Evolutionary conservation across 2,329 filamentous ascomycete genomes (phyloP).

Genomic region (Venturia oleaginea): DNA sequence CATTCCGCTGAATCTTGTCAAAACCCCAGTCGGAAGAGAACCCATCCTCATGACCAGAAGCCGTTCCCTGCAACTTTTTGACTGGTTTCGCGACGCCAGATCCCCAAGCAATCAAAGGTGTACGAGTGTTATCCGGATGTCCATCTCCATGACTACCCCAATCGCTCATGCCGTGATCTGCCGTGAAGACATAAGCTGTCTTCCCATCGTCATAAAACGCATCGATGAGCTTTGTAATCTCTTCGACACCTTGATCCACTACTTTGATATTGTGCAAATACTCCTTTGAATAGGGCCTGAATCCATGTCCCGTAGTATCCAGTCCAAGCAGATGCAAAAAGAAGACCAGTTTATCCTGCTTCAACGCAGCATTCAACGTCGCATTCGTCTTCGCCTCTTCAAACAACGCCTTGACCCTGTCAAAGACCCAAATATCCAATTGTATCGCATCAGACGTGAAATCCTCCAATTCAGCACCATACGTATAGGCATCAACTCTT

Average conservation of each 20-base stretch:
- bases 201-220: constrained; percentile 74
- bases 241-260: constrained; percentile 80
- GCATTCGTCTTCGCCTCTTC: constrained; percentile 67
- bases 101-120: constrained; percentile 87
- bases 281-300: constrained; percentile 87
- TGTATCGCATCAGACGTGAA: constrained; percentile 73
- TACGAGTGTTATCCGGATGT: constrained; percentile 93
- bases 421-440: constrained; percentile 92
- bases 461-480: constrained; percentile 78
- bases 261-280: constrained; percentile 92
- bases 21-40: constrained; percentile 86
- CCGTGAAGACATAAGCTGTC: constrained; percentile 93
- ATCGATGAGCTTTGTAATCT: constrained; percentile 72
- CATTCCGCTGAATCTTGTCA: constrained; percentile 71
- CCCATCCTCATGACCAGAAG: constrained; percentile 75
- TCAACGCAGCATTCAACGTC: constrained; percentile 61
- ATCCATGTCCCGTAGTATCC: constrained; percentile 80
- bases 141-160: constrained; percentile 99
- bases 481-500: constrained; percentile 77
- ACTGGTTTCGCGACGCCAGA: constrained; percentile 76
- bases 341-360: constrained; percentile 83
- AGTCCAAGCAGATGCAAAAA: constrained; percentile 89
- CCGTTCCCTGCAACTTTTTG: constrained; percentile 44
- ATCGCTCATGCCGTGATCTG: constrained; percentile 98
- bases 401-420: constrained; percentile 83